A percentile compares a stretch with the other conserved stretches of the same genome.
These are phyloP conservation scores for Barnettozyma hawaiiensis DNA, from an alignment of 1,139 yeast species.

Conservation along the genomic window DNA sequence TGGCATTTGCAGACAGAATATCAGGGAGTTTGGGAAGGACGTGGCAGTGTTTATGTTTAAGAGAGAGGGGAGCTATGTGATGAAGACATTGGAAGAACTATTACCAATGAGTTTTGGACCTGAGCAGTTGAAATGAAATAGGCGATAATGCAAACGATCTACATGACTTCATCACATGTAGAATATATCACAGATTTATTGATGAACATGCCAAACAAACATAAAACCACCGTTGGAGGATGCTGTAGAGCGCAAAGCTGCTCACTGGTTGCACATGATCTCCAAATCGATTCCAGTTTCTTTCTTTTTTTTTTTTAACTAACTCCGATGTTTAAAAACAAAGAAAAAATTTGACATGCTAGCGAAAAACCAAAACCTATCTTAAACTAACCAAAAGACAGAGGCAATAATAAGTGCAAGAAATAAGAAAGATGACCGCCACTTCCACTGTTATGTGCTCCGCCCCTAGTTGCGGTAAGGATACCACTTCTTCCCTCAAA, in stretches of 20 bases:
- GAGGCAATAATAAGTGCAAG: not conserved
- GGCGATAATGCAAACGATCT: too few relatives aligned
- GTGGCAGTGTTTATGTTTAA: conserved; percentile 61
- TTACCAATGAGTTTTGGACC: conserved; percentile 89
- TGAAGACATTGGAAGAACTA: conserved; percentile 52
- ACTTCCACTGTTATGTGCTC: conserved; percentile 27
- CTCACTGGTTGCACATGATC: too few relatives aligned
- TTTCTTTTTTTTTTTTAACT: too few relatives aligned
- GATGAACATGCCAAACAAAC: too few relatives aligned
- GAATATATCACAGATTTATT: too few relatives aligned
- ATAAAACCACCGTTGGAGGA: too few relatives aligned
- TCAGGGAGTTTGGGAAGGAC: conserved; percentile 61
- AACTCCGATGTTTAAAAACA: too few relatives aligned
- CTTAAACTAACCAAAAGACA: too few relatives aligned
- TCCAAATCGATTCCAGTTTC: too few relatives aligned
- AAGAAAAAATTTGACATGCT: not conserved
- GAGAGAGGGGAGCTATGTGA: conserved; percentile 40
- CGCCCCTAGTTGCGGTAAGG: conserved; percentile 80
- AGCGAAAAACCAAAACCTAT: too few relatives aligned
- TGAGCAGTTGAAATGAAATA: conserved; percentile 46
- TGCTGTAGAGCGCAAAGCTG: too few relatives aligned
- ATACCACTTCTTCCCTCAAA: conserved; percentile 66
- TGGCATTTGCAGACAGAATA: conserved; percentile 88
- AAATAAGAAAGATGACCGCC: not conserved
- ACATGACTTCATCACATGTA: too few relatives aligned